Conservation (phyloP, 1,284 basidiomycete species). For the Puccinia polysora region DNA sequence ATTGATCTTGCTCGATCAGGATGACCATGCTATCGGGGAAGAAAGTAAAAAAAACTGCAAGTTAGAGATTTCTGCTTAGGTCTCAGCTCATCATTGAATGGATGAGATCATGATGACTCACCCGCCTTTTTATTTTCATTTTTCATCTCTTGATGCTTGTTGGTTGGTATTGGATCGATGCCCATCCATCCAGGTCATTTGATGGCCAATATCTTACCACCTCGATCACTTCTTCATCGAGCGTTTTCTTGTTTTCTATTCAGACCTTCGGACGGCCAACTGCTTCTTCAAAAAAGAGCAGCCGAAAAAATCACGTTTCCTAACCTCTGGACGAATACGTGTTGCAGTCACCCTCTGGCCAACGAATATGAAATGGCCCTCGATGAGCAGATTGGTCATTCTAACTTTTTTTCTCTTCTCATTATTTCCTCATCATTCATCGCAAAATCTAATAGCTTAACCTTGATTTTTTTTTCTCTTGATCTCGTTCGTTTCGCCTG, state of each 20-base stretch:
- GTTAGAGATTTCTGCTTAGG: slow-evolving; percentile 51
- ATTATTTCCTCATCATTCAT: slow-evolving; percentile 1
- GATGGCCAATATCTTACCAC: slow-evolving; percentile 79
- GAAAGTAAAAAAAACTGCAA: slow-evolving; percentile 94
- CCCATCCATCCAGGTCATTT: slow-evolving; percentile 69
- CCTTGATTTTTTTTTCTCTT: neutral
- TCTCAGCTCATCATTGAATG: neutral
- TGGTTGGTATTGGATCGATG: neutral
- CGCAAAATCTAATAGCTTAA: no score
- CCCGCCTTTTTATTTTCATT: neutral
- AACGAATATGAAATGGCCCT: slow-evolving; percentile 67
- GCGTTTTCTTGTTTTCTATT: slow-evolving; percentile 98
- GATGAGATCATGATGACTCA: neutral
- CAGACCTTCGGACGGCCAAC: slow-evolving; percentile 83
- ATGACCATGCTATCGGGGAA: slow-evolving; percentile 82
- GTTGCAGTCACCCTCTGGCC: slow-evolving; percentile 88
- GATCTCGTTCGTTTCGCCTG: neutral
- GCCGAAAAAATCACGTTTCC: slow-evolving; percentile 99
- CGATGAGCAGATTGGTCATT: slow-evolving; percentile 66
- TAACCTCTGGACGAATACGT: slow-evolving; percentile 99
- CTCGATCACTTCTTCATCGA: slow-evolving; percentile 84
- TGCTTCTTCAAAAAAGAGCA: slow-evolving; percentile 92
- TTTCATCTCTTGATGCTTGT: neutral
- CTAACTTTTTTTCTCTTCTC: neutral
- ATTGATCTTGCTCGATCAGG: slow-evolving; percentile 78